Percentiles rank a stretch among this genome's conserved stretches.
Evolutionary conservation across 2,329 filamentous ascomycete species (phyloP).

Genomic region (Phaeosphaeriaceae sp.): DNA sequence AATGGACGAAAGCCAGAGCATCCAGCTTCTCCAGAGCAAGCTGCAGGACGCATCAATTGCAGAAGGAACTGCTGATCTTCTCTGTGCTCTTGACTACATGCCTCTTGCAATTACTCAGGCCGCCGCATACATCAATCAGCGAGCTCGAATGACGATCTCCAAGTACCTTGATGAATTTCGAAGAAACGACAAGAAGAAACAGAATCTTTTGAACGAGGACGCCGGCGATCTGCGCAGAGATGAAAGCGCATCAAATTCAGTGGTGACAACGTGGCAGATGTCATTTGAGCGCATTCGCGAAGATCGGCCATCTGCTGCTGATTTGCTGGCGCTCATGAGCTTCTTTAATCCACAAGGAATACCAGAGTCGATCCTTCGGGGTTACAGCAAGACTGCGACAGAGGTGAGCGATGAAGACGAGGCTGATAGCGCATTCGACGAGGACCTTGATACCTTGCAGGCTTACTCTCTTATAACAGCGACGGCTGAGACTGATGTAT

Average conservation of each 20-base stretch:
- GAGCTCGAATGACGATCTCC: slow-evolving; percentile 24
- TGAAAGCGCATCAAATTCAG: slow-evolving; percentile 40
- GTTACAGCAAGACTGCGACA: slow-evolving; percentile 16
- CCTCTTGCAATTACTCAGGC: slow-evolving; percentile 19
- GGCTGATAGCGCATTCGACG: slow-evolving; percentile 11
- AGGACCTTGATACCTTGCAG: slow-evolving; percentile 20
- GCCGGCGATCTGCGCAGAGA: slow-evolving; percentile 44
- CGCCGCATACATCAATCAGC: slow-evolving; percentile 27
- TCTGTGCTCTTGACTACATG: slow-evolving; percentile 32
- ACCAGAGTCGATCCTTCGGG: slow-evolving; percentile 25
- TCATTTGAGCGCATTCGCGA: slow-evolving; percentile 44
- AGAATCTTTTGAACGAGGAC: slow-evolving; percentile 29
- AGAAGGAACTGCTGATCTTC: slow-evolving; percentile 23
- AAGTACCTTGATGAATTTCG: slow-evolving; percentile 15
- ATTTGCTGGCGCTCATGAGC: slow-evolving; percentile 57
- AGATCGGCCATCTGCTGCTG: slow-evolving; percentile 41
- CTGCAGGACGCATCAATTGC: slow-evolving; percentile 13
- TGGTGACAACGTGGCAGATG: slow-evolving; percentile 48
- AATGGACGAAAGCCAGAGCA: slow-evolving; percentile 19
- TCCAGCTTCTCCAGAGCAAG: slow-evolving; percentile 16
- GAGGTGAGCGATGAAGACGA: not conserved
- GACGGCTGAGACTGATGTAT: slow-evolving; percentile 3
- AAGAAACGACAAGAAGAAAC: slow-evolving; percentile 36
- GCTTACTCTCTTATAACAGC: slow-evolving; percentile 22
- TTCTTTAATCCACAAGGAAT: slow-evolving; percentile 56